Conservation (phyloP, 148 eudicot genomes). For the Vaccinium vitisidaea region DNA sequence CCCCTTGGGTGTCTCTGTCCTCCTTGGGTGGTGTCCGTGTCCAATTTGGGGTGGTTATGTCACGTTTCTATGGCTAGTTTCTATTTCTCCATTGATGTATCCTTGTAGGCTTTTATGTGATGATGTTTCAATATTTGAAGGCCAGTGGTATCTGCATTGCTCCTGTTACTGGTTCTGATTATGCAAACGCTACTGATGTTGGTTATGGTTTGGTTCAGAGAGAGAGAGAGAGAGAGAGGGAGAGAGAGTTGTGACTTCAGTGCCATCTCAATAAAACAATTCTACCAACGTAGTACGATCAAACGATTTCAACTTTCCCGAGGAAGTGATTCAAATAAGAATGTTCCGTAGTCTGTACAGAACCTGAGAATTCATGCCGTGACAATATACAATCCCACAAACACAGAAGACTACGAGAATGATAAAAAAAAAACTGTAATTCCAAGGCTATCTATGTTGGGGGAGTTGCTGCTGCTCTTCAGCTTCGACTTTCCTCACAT, state of each 20-base stretch:
- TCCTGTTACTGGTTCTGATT: no score
- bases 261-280: not conserved
- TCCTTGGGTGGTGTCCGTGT: no score
- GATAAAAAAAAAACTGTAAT: not conserved
- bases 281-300: not conserved
- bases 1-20: no score
- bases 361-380: not conserved
- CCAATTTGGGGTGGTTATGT: no score
- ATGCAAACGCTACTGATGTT: no score
- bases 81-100: no score
- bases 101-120: no score
- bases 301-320: not conserved
- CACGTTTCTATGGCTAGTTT: no score
- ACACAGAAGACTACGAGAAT: not conserved
- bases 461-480: slow-evolving; percentile 26
- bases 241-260: not conserved
- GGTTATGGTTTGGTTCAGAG: no score
- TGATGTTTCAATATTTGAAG: no score
- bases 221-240: not conserved
- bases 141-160: no score
- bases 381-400: slow-evolving; percentile 14
- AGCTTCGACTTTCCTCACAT: slow-evolving; percentile 43
- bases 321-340: not conserved
- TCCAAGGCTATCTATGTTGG: slow-evolving; percentile 27
- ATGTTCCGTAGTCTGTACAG: not conserved